phyloP scores from a whole-genome alignment of 2,329 filamentous ascomycete genomes.

The Fusarium sp. region DNA sequence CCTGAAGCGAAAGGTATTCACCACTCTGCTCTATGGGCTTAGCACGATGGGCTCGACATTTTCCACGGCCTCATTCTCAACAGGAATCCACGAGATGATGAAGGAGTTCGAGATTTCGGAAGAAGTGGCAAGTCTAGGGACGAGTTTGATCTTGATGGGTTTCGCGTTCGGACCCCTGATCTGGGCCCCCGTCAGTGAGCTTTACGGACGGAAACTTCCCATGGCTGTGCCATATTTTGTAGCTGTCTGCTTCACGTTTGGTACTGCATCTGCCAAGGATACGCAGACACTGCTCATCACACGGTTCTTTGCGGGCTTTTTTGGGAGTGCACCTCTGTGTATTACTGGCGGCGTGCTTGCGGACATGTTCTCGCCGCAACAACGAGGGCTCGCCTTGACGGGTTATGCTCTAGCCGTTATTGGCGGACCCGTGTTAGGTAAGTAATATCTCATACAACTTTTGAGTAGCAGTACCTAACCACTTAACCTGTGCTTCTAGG shows the following conservation, averaged over 20 bases:
- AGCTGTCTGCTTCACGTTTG: not conserved
- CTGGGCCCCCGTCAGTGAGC: not conserved
- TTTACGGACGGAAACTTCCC: not conserved
- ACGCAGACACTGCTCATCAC: not conserved
- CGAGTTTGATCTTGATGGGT: not conserved
- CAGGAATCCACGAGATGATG: not conserved
- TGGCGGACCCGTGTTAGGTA: not conserved
- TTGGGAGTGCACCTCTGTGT: not conserved
- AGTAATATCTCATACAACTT: not conserved
- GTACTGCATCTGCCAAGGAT: not conserved
- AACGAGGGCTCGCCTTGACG: not conserved
- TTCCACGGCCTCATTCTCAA: not conserved
- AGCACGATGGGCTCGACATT: not conserved
- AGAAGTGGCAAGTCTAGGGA: not conserved
- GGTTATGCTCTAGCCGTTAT: not conserved
- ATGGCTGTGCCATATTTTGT: not conserved
- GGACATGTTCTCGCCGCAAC: not conserved
- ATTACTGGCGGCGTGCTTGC: not conserved
- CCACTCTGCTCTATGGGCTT: not conserved
- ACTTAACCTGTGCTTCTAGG: not conserved
- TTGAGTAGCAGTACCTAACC: not conserved
- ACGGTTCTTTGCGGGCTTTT: not conserved
- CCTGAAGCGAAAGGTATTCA: not conserved
- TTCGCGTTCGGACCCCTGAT: not conserved
- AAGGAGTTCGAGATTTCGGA: not conserved